Conservation (phyloP, 2,329 filamentous ascomycete genomes). For the Diplodia seriata region DNA sequence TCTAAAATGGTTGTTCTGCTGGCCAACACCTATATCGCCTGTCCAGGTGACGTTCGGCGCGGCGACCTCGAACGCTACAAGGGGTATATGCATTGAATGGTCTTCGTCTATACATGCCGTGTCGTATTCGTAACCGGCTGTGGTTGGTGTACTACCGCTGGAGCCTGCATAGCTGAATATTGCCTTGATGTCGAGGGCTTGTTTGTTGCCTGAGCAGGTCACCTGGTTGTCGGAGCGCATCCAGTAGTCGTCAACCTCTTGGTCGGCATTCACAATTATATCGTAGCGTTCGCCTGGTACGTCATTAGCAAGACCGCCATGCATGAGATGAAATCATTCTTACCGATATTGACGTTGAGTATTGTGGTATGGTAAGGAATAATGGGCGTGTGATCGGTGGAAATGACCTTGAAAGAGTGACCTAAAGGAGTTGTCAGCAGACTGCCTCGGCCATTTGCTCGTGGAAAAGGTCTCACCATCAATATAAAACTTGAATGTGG, state of each 20-base stretch:
- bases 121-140: conserved; percentile 44
- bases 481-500: conserved; percentile 53
- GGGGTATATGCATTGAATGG: conserved; percentile 45
- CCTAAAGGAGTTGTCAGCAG: conserved; percentile 35
- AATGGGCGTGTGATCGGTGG: conserved; percentile 54
- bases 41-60: conserved; percentile 37
- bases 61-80: conserved; percentile 40
- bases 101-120: conserved; percentile 50
- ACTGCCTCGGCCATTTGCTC: neutral
- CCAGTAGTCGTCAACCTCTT: conserved; percentile 46
- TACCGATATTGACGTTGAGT: conserved; percentile 44
- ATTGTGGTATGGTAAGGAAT: conserved; percentile 49
- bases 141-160: conserved; percentile 41
- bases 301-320: conserved; percentile 32
- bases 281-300: conserved; percentile 49
- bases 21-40: conserved; percentile 40
- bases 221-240: conserved; percentile 50
- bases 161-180: conserved; percentile 49
- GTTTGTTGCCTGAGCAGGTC: conserved; percentile 47
- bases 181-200: conserved; percentile 44
- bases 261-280: conserved; percentile 47
- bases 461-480: conserved; percentile 39
- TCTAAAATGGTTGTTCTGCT: conserved; percentile 46
- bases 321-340: conserved; percentile 45
- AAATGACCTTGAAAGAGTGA: conserved; percentile 55